These are phyloP conservation scores for Poa pratensis DNA, from an alignment of 176 grass and related monocot genomes.

Conservation along the genomic window DNA sequence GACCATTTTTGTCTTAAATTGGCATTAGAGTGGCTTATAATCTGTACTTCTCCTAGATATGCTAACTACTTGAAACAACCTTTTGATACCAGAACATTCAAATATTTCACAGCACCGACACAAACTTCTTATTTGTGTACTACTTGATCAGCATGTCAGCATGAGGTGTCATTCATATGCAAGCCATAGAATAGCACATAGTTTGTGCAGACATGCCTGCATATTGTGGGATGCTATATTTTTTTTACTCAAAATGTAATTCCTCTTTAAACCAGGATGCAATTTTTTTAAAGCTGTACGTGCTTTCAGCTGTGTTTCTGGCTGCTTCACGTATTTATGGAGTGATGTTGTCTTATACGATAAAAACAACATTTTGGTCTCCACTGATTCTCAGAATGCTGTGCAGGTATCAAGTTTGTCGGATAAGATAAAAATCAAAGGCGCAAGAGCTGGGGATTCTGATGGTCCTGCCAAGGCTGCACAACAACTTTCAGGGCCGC, in stretches of 20 bases:
- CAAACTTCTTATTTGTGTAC: neutral
- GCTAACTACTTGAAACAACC: constrained; percentile 2
- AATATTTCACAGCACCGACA: neutral
- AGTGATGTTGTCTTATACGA: constrained; percentile 28
- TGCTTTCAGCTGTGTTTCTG: neutral
- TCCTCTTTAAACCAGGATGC: neutral
- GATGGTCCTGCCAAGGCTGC: constrained; percentile 50
- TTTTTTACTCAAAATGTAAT: neutral
- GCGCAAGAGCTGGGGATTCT: constrained; percentile 55
- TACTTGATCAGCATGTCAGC: neutral
- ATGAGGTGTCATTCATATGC: neutral
- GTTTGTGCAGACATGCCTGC: neutral
- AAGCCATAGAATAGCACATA: neutral
- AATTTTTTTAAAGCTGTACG: neutral
- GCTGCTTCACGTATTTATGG: constrained; percentile 25
- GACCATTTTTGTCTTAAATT: neutral
- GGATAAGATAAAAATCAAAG: constrained; percentile 68
- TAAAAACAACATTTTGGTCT: constrained; percentile 15
- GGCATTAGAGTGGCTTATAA: neutral
- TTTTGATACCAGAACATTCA: neutral
- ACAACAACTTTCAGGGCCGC: constrained; percentile 47
- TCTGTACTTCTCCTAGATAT: neutral
- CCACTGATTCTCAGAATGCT: constrained; percentile 35
- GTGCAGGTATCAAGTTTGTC: constrained; percentile 52
- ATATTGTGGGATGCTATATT: neutral